phyloP scores from a whole-genome alignment of 73 alveolate species.

The Paramecium tetraurelia region DNA sequence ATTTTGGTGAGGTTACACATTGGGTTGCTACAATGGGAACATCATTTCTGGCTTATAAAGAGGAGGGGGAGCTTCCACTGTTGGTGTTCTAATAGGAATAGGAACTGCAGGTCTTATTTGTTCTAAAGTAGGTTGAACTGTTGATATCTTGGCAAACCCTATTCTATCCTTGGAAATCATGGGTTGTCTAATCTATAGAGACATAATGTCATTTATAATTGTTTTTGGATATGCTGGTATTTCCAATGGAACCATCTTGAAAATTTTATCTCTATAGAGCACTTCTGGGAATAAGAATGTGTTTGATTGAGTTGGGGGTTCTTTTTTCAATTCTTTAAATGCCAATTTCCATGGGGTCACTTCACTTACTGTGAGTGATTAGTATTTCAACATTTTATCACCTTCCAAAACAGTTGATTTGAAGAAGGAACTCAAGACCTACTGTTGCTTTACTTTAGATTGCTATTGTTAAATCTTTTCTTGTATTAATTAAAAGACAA shows the following conservation, averaged over 20 bases:
- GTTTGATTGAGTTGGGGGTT: background rate
- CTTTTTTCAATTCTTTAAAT: background rate
- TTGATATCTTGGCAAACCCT: background rate
- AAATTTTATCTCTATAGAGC: background rate
- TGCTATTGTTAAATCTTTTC: background rate
- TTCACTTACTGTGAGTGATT: background rate
- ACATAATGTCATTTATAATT: background rate
- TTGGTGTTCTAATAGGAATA: background rate
- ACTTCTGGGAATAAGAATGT: background rate
- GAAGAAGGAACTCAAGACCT: background rate
- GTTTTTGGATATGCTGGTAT: constrained; percentile 25
- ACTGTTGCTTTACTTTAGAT: background rate
- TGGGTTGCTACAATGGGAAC: constrained; percentile 20
- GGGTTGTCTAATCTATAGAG: background rate
- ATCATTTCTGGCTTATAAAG: constrained; percentile 37
- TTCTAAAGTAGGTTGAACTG: background rate
- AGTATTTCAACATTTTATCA: background rate
- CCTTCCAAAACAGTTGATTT: constrained; percentile 11
- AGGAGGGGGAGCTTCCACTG: background rate
- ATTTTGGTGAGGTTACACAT: background rate
- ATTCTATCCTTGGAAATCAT: background rate
- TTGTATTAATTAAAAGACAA: background rate
- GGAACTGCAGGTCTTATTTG: background rate
- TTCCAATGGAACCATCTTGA: background rate
- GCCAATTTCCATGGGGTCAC: constrained; percentile 31